Percentiles rank a stretch among this genome's conserved stretches.
Evolutionary conservation across 352 stramenopile species (phyloP).

Genomic region (Phytophthora sansomeana): DNA sequence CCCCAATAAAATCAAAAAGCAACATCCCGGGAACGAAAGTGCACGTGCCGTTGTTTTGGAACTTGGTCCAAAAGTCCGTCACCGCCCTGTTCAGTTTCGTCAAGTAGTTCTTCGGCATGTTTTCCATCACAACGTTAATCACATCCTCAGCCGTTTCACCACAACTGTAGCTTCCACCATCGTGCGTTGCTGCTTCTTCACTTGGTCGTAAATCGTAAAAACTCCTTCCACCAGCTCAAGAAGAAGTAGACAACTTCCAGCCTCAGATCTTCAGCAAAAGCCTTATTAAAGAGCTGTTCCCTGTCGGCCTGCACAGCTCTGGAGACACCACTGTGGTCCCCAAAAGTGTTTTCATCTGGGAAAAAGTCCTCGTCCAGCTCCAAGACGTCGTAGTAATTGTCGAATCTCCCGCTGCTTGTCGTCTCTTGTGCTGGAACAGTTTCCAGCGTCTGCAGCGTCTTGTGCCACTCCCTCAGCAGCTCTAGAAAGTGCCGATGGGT

Average conservation of each 20-base stretch:
- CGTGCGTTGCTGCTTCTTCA: no score
- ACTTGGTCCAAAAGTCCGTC: conserved; percentile 10
- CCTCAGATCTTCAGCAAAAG: no score
- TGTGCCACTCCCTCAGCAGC: conserved; percentile 21
- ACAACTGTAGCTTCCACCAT: no score
- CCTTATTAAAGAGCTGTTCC: no score
- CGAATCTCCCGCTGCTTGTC: conserved; percentile 17
- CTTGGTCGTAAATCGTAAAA: no score
- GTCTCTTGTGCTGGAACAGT: background rate
- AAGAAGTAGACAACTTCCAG: no score
- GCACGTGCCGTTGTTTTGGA: conserved; percentile 22
- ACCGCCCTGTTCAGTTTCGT: conserved; percentile 1
- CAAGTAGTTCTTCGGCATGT: background rate
- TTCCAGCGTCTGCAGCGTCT: conserved; percentile 9
- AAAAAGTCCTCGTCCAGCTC: conserved; percentile 34
- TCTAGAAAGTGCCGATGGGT: conserved; percentile 23
- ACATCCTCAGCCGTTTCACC: no score
- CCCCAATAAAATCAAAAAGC: conserved; percentile 28
- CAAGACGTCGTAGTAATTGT: conserved; percentile 41
- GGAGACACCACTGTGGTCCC: conserved; percentile 13
- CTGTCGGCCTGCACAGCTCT: no score
- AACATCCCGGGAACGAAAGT: conserved; percentile 31
- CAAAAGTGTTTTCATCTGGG: conserved; percentile 9
- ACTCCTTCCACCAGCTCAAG: no score
- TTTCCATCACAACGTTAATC: conserved; percentile 15